Evolutionary conservation across 495 filamentous ascomycete species (phyloP).

Genomic region (Annulohypoxylon bovei): DNA sequence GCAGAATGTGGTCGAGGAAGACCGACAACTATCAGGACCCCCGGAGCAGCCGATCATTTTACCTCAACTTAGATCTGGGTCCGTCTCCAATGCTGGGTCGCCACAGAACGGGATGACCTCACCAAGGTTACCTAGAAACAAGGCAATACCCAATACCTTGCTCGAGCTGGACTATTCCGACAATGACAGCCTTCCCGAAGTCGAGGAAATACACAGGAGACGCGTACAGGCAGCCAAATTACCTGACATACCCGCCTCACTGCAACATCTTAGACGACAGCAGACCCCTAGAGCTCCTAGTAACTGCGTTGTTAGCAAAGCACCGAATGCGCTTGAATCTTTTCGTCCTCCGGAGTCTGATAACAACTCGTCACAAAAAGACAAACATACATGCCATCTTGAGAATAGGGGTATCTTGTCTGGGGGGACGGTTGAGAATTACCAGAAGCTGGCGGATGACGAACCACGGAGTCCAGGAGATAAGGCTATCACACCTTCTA

Average conservation of each 20-base stretch:
- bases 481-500: too few species aligned
- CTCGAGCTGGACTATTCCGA: constrained; percentile 8
- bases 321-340: background rate
- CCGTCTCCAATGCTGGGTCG: background rate
- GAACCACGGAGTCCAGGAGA: background rate
- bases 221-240: background rate
- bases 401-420: background rate
- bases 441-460: background rate
- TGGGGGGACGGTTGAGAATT: background rate
- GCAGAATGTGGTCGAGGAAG: background rate
- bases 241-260: background rate
- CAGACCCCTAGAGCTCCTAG: background rate
- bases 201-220: constrained; percentile 22
- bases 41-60: background rate
- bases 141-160: background rate
- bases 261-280: background rate
- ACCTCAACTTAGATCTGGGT: background rate
- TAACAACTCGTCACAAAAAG: background rate
- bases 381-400: background rate
- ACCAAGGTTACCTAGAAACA: background rate
- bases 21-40: background rate
- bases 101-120: background rate
- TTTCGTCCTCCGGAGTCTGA: background rate
- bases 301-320: background rate
- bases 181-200: constrained; percentile 20